Evolutionary conservation across 495 filamentous ascomycete genomes (phyloP).

Genomic region (Aspergillus coremiiformis): DNA sequence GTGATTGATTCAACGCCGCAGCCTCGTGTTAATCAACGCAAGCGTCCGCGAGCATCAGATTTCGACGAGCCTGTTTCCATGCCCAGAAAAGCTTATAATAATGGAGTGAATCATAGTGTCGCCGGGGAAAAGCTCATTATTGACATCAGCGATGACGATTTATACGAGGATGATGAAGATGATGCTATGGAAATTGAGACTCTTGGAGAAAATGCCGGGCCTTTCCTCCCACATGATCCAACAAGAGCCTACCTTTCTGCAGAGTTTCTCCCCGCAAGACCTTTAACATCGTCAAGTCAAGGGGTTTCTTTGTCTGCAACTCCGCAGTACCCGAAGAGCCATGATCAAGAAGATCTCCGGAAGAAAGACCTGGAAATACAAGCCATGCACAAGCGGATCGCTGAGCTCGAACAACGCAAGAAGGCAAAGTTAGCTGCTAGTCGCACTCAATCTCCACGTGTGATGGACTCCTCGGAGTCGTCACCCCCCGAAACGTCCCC

Average conservation of each 20-base stretch:
- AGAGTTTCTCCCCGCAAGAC: conserved; percentile 10
- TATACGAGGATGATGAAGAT: conserved; percentile 37
- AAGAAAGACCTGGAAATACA: conserved; percentile 63
- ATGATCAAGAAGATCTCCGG: conserved; percentile 51
- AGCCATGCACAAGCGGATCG: conserved; percentile 66
- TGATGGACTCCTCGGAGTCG: conserved; percentile 15
- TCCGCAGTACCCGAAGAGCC: conserved; percentile 26
- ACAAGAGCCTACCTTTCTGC: background rate
- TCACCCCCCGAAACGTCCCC: conserved; percentile 14
- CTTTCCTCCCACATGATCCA: background rate
- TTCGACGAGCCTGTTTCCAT: conserved; percentile 50
- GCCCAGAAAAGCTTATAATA: conserved; percentile 59
- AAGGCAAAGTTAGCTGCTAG: conserved; percentile 45
- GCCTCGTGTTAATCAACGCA: conserved; percentile 43
- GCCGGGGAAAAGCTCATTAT: conserved; percentile 47
- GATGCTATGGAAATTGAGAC: conserved; percentile 31
- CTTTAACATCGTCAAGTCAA: conserved; percentile 10
- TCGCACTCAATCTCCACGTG: conserved; percentile 29
- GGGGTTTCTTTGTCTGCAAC: conserved; percentile 29
- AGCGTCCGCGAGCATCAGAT: conserved; percentile 81
- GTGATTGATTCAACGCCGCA: conserved; percentile 22
- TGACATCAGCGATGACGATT: conserved; percentile 65
- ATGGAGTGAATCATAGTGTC: conserved; percentile 11
- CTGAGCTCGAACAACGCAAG: conserved; percentile 63
- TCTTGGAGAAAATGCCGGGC: background rate